A percentile compares a stretch with the other conserved stretches of the same genome.
Evolutionary conservation across 2,329 filamentous ascomycete genomes (phyloP).

Genomic region (Microthyrium microscopicum): DNA sequence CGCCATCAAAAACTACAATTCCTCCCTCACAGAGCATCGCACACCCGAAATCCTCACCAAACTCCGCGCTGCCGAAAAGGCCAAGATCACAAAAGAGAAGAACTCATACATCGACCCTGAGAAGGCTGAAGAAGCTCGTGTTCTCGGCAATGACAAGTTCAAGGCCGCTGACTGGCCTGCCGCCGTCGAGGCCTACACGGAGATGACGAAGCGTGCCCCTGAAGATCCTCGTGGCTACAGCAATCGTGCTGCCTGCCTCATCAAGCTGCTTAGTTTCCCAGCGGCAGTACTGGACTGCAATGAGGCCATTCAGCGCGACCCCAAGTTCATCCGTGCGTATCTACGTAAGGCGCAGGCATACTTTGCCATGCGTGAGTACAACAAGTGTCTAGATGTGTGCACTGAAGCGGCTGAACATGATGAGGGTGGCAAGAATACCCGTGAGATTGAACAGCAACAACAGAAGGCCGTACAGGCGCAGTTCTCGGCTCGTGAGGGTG

Average conservation of each 20-base stretch:
- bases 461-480: slow-evolving; percentile 85
- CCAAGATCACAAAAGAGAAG: slow-evolving; percentile 59
- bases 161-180: slow-evolving; percentile 92
- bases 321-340: slow-evolving; percentile 87
- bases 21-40: slow-evolving; percentile 88
- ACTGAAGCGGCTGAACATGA: slow-evolving; percentile 66
- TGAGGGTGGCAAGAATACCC: slow-evolving; percentile 59
- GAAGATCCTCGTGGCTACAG: slow-evolving; percentile 88
- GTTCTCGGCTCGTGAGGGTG: slow-evolving; percentile 78
- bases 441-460: slow-evolving; percentile 87
- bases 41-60: slow-evolving; percentile 88
- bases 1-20: slow-evolving; percentile 82
- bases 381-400: slow-evolving; percentile 80
- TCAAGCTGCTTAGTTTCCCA: slow-evolving; percentile 93
- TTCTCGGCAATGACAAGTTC: slow-evolving; percentile 92
- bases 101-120: slow-evolving; percentile 73
- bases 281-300: slow-evolving; percentile 87
- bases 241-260: slow-evolving; percentile 90
- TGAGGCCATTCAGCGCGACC: slow-evolving; percentile 75
- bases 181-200: slow-evolving; percentile 81
- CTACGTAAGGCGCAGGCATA: slow-evolving; percentile 91
- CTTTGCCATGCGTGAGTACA: slow-evolving; percentile 97
- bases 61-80: slow-evolving; percentile 77
- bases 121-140: slow-evolving; percentile 89
- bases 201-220: slow-evolving; percentile 94